phyloP scores from a whole-genome alignment of 495 filamentous ascomycete species.

The Recurvomyces mirabilis region DNA sequence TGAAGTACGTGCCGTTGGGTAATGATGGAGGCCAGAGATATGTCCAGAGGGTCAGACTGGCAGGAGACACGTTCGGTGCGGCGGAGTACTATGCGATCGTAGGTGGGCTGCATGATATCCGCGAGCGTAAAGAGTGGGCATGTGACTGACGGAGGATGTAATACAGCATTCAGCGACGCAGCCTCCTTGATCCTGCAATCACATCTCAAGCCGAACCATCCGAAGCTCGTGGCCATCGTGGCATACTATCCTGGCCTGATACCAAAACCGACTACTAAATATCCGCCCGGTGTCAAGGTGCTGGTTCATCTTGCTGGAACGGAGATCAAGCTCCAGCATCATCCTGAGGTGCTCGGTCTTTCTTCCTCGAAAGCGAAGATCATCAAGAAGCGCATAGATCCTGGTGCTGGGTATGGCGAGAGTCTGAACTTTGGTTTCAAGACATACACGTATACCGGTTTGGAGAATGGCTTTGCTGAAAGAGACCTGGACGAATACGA shows the following conservation, averaged over 20 bases:
- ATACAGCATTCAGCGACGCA: conserved; percentile 31
- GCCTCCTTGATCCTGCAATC: conserved; percentile 29
- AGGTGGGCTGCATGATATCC: conserved; percentile 23
- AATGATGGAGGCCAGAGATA: conserved; percentile 46
- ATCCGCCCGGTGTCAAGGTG: conserved; percentile 33
- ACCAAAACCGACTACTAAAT: conserved; percentile 16
- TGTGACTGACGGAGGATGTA: neutral
- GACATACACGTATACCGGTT: conserved; percentile 31
- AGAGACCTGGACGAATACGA: conserved; percentile 43
- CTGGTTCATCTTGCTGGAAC: conserved; percentile 37
- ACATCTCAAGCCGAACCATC: conserved; percentile 25
- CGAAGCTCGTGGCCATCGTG: conserved; percentile 38
- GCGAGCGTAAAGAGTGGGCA: neutral
- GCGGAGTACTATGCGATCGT: conserved; percentile 33
- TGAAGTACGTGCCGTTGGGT: conserved; percentile 48
- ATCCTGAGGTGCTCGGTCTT: conserved; percentile 47
- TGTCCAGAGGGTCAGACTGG: conserved; percentile 34
- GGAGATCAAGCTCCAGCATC: conserved; percentile 26
- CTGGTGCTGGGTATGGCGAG: conserved; percentile 44
- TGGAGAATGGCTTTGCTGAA: conserved; percentile 40
- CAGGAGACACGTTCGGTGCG: conserved; percentile 26
- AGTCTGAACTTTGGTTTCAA: conserved; percentile 35
- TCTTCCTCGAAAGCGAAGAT: conserved; percentile 51
- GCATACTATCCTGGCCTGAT: conserved; percentile 28
- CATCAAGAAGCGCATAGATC: conserved; percentile 38